These are phyloP conservation scores for Fusarium sp. DNA, from an alignment of 2,329 filamentous ascomycete genomes.

Conservation along the genomic window DNA sequence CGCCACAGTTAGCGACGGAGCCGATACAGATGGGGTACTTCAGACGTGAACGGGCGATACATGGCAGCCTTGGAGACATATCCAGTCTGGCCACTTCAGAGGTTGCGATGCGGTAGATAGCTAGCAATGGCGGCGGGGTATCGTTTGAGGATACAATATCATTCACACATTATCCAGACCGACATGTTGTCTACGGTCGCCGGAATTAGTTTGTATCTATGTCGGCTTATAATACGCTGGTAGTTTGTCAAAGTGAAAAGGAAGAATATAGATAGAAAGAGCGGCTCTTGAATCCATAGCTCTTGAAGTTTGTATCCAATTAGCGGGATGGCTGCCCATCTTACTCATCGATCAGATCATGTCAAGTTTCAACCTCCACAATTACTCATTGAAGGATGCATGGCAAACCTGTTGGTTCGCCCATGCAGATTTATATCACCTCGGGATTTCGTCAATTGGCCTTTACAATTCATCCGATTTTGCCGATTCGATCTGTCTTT, in stretches of 20 bases:
- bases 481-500: neutral
- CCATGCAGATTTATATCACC: neutral
- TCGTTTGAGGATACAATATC: fast-evolving
- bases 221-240: fast-evolving
- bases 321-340: fast-evolving
- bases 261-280: too few species aligned
- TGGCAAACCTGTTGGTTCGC: neutral
- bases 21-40: neutral
- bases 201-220: fast-evolving
- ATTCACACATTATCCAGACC: too few species aligned
- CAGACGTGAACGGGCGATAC: fast-evolving
- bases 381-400: neutral
- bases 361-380: neutral
- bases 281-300: too few species aligned
- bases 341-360: neutral
- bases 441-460: neutral
- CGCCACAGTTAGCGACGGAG: fast-evolving
- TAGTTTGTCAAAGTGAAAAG: too few species aligned
- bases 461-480: neutral
- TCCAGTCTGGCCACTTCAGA: too few species aligned
- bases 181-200: too few species aligned
- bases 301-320: neutral
- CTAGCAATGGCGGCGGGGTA: fast-evolving
- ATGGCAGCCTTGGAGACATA: fast-evolving
- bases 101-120: too few species aligned